A percentile compares a stretch with the other conserved stretches of the same genome.
phyloP scores from a whole-genome alignment of 805 yeast genomes.

The Candida succiphila region DNA sequence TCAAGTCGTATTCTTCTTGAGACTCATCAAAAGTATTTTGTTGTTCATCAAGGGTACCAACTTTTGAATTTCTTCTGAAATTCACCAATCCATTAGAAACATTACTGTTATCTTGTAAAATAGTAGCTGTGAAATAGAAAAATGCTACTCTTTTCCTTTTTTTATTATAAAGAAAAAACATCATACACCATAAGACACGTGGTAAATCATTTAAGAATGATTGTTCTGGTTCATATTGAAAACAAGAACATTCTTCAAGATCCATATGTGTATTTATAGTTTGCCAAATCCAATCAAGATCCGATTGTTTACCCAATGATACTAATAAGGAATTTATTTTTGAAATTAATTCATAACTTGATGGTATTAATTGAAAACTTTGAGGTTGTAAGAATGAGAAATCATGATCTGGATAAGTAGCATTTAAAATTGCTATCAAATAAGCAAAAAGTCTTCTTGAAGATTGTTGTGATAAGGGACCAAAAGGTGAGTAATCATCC shows the following conservation, averaged over 20 bases:
- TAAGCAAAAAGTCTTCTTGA: constrained; percentile 87
- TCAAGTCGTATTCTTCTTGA: constrained; percentile 26
- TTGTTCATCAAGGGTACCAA: constrained; percentile 22
- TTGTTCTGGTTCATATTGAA: constrained; percentile 54
- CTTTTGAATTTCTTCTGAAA: constrained; percentile 21
- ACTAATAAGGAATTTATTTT: constrained; percentile 72
- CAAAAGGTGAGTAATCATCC: constrained; percentile 57
- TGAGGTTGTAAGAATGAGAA: constrained; percentile 79
- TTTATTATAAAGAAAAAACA: constrained; percentile 90
- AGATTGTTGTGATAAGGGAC: constrained; percentile 79
- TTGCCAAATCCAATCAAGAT: constrained; percentile 74
- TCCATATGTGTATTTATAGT: constrained; percentile 77
- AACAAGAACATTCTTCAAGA: constrained; percentile 50
- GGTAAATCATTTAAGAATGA: constrained; percentile 56
- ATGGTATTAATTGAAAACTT: constrained; percentile 51
- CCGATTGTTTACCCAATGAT: constrained; percentile 48
- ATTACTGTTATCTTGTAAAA: constrained; percentile 17
- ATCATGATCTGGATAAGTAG: constrained; percentile 94
- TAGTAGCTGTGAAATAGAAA: constrained; percentile 53
- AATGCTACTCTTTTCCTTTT: constrained; percentile 87
- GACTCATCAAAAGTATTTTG: constrained; percentile 18
- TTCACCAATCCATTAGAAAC: constrained; percentile 22
- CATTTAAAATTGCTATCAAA: constrained; percentile 80
- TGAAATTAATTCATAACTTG: constrained; percentile 39
- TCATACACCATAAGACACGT: constrained; percentile 60